phyloP scores from a whole-genome alignment of 176 grass and related monocot genomes.

The Echinochloa phyllopogon region DNA sequence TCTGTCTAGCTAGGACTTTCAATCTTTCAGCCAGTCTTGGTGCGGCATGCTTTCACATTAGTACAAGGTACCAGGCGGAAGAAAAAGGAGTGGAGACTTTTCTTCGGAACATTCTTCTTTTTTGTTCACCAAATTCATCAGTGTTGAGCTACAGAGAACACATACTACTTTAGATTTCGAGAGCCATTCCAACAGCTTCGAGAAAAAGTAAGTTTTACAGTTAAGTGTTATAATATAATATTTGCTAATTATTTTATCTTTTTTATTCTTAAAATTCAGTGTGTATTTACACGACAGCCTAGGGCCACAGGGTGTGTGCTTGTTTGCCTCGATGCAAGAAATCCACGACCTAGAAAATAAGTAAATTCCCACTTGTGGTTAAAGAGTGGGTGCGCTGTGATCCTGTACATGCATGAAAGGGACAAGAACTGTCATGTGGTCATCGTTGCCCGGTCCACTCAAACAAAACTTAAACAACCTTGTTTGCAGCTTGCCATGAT shows the following conservation, averaged over 20 bases:
- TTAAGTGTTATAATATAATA: neutral
- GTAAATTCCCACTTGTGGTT: conserved; percentile 30
- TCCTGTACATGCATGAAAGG: too few species aligned
- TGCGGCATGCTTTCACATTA: conserved; percentile 50
- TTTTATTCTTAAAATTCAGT: neutral
- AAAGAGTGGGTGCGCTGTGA: neutral
- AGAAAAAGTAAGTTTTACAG: neutral
- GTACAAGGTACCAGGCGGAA: neutral
- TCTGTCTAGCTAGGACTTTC: neutral
- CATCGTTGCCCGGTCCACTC: neutral
- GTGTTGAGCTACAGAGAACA: neutral
- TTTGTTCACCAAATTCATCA: neutral
- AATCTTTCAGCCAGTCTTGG: neutral
- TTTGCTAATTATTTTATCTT: neutral
- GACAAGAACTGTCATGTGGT: neutral
- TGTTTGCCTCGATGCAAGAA: neutral
- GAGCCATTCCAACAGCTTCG: neutral
- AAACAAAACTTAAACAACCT: conserved; percentile 8
- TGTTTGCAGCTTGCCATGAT: neutral
- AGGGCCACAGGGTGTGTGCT: neutral
- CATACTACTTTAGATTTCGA: neutral
- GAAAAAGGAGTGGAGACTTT: conserved; percentile 27
- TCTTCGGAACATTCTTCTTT: neutral
- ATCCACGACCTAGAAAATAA: conserved; percentile 1
- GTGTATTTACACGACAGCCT: neutral